Evolutionary conservation across 805 yeast genomes (phyloP), one percentile per base, ranked within the genome.

Genomic region (Myxozyma nipponensis): DNA sequence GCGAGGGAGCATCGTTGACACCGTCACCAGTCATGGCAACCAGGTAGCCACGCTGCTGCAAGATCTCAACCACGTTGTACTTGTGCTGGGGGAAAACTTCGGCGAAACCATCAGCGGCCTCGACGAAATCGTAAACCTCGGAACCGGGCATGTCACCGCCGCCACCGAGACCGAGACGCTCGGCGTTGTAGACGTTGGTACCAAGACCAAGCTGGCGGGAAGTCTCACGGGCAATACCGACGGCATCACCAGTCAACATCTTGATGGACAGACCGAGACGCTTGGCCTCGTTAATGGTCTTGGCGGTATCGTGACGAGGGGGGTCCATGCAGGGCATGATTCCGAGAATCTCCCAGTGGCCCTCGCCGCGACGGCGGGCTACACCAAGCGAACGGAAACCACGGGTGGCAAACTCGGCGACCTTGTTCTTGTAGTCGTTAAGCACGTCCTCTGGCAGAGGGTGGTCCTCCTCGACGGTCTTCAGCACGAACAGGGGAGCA

Each of bases 311-410:
- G 76, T 89, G 95, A 82, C 96, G 86, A 76, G 96, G 96, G 69
- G 96, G 96, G 76, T 89, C 96, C 90, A 86, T 85, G 77, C 95
- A 88, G 74, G 96, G 96, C 96, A 89, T 88, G 72, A 89, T 90
- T 72, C 96, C 96, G 69, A 89, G 77, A 65, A 89, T 88, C 77
- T 89, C 96, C 96, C 96, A 89, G 82, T 86, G 95, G 67, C 95
- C 95, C 75, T 87, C 95, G 76, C 95, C 96, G 79, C 95, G 83
- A 87, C 87, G 87, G 82, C 96, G 86, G 62, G 96, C 96, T 77
- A 89, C 96, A 84, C 96, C 96, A 71, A 89, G 79, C 68, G 96
- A 89, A 77, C 96, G 81, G 91, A 87, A 89, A 81, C 96, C 96
- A 82, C 96, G 84, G 66, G 95, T 83, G 69, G 96, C 96, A 72